phyloP scores from a whole-genome alignment of 2,329 filamentous ascomycete genomes.

The Paraconiothyrium brasiliense region DNA sequence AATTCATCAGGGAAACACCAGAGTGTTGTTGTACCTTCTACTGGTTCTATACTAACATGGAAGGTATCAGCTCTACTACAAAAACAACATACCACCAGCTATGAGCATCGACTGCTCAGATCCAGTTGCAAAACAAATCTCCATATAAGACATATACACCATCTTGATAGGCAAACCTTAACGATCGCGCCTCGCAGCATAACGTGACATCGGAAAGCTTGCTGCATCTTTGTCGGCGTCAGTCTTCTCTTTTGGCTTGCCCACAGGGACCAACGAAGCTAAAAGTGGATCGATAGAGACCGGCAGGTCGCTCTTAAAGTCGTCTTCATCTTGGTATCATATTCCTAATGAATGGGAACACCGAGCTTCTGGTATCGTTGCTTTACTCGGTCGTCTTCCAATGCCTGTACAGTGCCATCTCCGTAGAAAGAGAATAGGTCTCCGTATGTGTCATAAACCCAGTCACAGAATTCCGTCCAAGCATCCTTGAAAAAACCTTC shows the following conservation, averaged over 20 bases:
- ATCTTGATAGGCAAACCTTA: background rate
- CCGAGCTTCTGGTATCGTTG: background rate
- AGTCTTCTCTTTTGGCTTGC: background rate
- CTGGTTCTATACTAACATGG: background rate
- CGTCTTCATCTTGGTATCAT: background rate
- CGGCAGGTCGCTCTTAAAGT: background rate
- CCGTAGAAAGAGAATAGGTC: background rate
- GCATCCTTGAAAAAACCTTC: conserved; percentile 59
- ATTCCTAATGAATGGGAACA: background rate
- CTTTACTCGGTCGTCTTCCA: background rate
- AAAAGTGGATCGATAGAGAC: background rate
- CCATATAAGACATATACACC: background rate
- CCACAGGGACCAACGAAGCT: background rate
- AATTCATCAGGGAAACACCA: background rate
- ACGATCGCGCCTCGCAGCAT: background rate
- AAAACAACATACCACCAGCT: background rate
- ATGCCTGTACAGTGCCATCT: background rate
- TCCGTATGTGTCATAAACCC: conserved; percentile 47
- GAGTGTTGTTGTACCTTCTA: background rate
- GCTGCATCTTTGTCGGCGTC: background rate
- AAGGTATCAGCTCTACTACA: background rate
- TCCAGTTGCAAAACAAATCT: background rate
- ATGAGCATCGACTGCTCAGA: background rate
- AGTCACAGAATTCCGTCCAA: conserved; percentile 68
- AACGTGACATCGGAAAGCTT: background rate